phyloP scores from a whole-genome alignment of 345 rosid species.

The Capsella bursapastoris region DNA sequence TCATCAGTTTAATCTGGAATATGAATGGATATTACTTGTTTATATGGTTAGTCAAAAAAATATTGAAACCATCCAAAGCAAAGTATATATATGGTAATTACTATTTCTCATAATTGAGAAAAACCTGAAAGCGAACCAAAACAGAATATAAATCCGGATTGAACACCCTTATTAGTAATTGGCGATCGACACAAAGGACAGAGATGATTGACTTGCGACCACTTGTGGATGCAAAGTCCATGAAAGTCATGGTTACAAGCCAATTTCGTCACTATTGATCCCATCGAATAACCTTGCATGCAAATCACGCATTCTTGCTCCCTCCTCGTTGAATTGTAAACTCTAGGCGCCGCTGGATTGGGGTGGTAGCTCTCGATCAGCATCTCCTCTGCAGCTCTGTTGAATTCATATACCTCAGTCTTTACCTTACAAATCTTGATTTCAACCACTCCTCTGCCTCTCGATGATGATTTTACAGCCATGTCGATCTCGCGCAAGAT shows the following conservation, averaged over 20 bases:
- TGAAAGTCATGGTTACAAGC: constrained; percentile 16
- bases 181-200: constrained; percentile 8
- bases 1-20: too few relatives aligned
- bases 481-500: constrained; percentile 5
- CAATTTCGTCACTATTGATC: background rate
- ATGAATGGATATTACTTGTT: too few relatives aligned
- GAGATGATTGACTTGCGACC: background rate
- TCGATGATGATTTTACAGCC: background rate
- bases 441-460: constrained; percentile 4
- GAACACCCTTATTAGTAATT: background rate
- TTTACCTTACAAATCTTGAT: constrained; percentile 11
- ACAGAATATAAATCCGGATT: background rate
- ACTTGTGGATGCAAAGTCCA: constrained; percentile 5
- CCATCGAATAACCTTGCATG: background rate
- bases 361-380: background rate
- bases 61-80: too few relatives aligned
- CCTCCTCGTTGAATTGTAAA: background rate
- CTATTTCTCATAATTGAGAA: background rate
- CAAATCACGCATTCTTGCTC: constrained; percentile 13
- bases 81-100: background rate
- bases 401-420: background rate
- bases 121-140: background rate
- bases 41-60: too few relatives aligned
- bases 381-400: background rate
- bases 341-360: background rate